Conservation (phyloP, 257 asterid genomes). For the Rehmannia glutinosa region DNA sequence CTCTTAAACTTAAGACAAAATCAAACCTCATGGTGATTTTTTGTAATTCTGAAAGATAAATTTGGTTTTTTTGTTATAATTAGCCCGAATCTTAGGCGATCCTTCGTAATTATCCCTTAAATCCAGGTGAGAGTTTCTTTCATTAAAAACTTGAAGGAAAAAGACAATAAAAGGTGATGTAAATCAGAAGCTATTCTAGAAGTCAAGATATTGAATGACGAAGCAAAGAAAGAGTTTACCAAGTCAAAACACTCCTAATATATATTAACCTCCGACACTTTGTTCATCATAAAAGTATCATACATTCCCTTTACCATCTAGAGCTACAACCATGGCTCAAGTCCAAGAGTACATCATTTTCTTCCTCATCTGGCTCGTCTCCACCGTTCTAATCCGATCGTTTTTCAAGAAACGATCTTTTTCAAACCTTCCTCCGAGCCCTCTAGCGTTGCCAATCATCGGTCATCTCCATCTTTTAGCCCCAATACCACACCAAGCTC, state of each 20-base stretch:
- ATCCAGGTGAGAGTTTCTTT: neutral
- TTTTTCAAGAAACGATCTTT: constrained; percentile 16
- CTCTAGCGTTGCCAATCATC: constrained; percentile 52
- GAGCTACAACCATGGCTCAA: constrained; percentile 47
- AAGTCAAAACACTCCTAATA: constrained; percentile 16
- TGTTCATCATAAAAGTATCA: too few species aligned
- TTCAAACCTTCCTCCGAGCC: constrained; percentile 52
- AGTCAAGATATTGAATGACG: too few species aligned
- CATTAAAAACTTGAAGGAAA: neutral
- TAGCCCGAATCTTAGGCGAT: too few species aligned
- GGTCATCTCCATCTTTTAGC: constrained; percentile 77
- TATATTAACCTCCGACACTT: neutral
- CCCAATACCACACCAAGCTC: constrained; percentile 79
- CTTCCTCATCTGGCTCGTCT: constrained; percentile 42
- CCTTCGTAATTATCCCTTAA: too few species aligned
- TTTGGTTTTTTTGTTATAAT: too few species aligned
- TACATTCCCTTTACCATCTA: neutral
- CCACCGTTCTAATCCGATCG: constrained; percentile 31
- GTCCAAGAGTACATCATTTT: constrained; percentile 23
- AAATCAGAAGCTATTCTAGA: neutral
- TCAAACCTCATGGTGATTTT: too few species aligned
- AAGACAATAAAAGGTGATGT: neutral
- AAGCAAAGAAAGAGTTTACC: constrained; percentile 28
- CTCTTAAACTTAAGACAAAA: too few species aligned
- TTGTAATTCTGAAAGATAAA: too few species aligned